Conservation (phyloP, 495 filamentous ascomycete species). For the Monascus purpureus region DNA sequence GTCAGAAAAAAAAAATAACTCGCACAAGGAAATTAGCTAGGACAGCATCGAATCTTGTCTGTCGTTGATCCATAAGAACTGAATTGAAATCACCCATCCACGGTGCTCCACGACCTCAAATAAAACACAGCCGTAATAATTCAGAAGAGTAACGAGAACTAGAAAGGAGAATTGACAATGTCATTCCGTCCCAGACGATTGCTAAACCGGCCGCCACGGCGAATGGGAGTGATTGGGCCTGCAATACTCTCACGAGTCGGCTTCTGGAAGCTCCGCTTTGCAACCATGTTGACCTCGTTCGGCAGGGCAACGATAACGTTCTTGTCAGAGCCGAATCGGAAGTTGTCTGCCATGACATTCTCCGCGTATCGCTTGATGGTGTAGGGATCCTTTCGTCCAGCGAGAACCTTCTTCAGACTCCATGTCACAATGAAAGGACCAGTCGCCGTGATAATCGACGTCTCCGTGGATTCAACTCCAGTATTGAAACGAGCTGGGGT, state of each 20-base stretch:
- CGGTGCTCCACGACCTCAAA: no score
- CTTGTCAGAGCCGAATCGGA: slow-evolving; percentile 92
- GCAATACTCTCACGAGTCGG: slow-evolving; percentile 89
- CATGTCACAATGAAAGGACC: slow-evolving; percentile 96
- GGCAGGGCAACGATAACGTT: slow-evolving; percentile 94
- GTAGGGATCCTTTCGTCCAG: slow-evolving; percentile 72
- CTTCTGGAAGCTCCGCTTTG: slow-evolving; percentile 66
- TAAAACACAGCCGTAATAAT: no score
- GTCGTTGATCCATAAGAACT: no score
- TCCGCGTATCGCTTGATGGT: slow-evolving; percentile 91
- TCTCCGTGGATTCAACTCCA: slow-evolving; percentile 63
- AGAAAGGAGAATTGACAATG: slow-evolving; percentile 79
- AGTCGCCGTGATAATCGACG: slow-evolving; percentile 91
- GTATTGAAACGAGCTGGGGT: slow-evolving; percentile 92
- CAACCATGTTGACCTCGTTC: slow-evolving; percentile 96
- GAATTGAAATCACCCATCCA: no score
- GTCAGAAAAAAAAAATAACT: no score
- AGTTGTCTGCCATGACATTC: slow-evolving; percentile 96
- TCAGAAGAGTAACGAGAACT: no score
- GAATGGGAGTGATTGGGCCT: slow-evolving; percentile 41
- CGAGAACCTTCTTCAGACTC: slow-evolving; percentile 78
- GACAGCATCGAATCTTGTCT: no score
- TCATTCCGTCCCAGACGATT: slow-evolving; percentile 54
- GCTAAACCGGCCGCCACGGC: slow-evolving; percentile 32
- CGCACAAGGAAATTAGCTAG: no score